These are phyloP conservation scores for Calonectria ilicicola DNA, from an alignment of 2,329 filamentous ascomycete species.

Conservation along the genomic window DNA sequence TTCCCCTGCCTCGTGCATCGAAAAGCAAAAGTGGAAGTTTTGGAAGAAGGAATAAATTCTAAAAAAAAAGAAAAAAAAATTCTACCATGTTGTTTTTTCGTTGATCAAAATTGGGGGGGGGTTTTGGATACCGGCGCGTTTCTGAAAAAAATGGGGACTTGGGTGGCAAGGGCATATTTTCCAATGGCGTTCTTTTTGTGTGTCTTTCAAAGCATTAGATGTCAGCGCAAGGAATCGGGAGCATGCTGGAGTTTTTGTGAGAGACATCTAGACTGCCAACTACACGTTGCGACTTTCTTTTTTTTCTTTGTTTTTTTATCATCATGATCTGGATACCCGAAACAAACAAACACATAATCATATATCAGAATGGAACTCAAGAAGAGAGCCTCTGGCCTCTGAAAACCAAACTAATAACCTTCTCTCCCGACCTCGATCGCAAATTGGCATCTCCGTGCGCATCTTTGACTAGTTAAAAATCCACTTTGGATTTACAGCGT, in stretches of 20 bases:
- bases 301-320: not conserved
- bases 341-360: conserved; percentile 1
- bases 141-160: not conserved
- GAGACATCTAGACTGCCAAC: conserved; percentile 14
- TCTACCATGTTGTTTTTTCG: not conserved
- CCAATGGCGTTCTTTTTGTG: not conserved
- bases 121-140: not conserved
- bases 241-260: conserved; percentile 7
- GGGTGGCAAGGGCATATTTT: not conserved
- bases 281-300: not conserved
- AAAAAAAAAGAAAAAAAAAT: not conserved
- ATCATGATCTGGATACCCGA: conserved; percentile 13
- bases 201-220: conserved; percentile 7
- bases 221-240: not conserved
- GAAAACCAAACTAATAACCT: not conserved
- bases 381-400: not conserved
- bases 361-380: conserved; percentile 14
- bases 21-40: conserved; percentile 43
- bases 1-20: conserved; percentile 25
- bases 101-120: not conserved
- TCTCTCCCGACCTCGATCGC: not conserved
- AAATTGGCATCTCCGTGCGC: not conserved
- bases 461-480: too few species aligned
- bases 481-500: conserved; percentile 33
- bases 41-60: conserved; percentile 42